Percentiles rank a stretch among this genome's conserved stretches.
These are phyloP conservation scores for Cucurbita argyrosperma DNA, from an alignment of 306 rosid genomes.

Conservation along the genomic window DNA sequence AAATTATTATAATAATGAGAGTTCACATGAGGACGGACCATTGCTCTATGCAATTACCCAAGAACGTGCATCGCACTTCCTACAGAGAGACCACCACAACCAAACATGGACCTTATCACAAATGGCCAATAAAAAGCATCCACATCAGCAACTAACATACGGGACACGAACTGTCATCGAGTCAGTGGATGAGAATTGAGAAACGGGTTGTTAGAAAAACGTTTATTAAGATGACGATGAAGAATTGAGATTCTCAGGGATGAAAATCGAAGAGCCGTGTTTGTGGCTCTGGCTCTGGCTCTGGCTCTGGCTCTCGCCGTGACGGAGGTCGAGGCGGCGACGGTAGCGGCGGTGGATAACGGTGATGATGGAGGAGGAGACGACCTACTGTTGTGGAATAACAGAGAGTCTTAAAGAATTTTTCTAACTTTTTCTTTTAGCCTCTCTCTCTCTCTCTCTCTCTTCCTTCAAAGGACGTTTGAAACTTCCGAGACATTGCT, in stretches of 20 bases:
- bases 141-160: neutral
- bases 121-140: neutral
- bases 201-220: neutral
- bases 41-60: neutral
- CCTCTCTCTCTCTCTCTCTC: neutral
- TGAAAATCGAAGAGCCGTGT: neutral
- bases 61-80: neutral
- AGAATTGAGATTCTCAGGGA: conserved; percentile 5
- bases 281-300: neutral
- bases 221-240: neutral
- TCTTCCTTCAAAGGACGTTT: neutral
- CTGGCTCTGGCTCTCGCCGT: neutral
- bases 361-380: neutral
- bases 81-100: neutral
- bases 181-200: neutral
- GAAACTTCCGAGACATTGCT: conserved; percentile 3
- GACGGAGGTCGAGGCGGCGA: neutral
- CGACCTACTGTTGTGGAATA: neutral
- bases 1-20: neutral
- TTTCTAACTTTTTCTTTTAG: neutral
- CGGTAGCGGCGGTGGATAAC: neutral
- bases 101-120: neutral
- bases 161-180: neutral
- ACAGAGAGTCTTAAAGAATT: neutral
- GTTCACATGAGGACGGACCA: neutral